Base-by-base conservation (phyloP, 768 basidiomycete genomes). In the Erythrobasidium yunnanense region DNA sequence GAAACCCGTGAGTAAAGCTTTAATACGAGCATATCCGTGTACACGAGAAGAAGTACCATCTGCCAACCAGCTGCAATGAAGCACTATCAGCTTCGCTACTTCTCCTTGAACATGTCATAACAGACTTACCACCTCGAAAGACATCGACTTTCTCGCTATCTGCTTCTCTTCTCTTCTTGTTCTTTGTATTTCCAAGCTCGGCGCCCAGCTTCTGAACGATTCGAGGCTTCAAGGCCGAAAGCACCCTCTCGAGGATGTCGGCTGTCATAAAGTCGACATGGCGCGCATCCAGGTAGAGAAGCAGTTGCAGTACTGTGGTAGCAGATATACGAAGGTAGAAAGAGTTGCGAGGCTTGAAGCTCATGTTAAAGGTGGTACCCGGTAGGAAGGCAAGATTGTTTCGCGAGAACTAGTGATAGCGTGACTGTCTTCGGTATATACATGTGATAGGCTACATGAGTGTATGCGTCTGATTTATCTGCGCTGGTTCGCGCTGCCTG, bases 211-310 rank as follows among this genome's bases (percentile, higher is more conserved):
- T 71, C 46, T 34, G 38, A 8, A 67, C 68, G 18, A 73, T 73
- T 6, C 70, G 65, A 23, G 70, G 69, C 29, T 55, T 66, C 30
- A 73, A 42, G 6, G 70, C 72, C 29, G 68, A 33, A 20, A 73
- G 65, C 45, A 73, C 66, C 46, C 69, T 49, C 27, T 71, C 71
- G 15, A 73, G 66, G 7, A 70, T 67, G 15, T 46, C 47, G 52
- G 65, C 34, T 56, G 71, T 62, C 51, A 68, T 68, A 49, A 22
- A 52, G 18, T 38, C 23, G 2, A 30, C 30, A 50, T 38, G 38
- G 25, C 71, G 50, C 27, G 69, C 66, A 52, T 73, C 72, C 22
- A 73, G 62, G 51, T 71, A 71, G 27, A 73, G 55, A 54, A 70
- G 53, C 47, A 73, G 51, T 54, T 70, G 71, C 3, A 73, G 51